Percentiles rank a stretch among this genome's conserved stretches.
Evolutionary conservation across 768 basidiomycete genomes (phyloP).

Genomic region (Tylopilus sp.): DNA sequence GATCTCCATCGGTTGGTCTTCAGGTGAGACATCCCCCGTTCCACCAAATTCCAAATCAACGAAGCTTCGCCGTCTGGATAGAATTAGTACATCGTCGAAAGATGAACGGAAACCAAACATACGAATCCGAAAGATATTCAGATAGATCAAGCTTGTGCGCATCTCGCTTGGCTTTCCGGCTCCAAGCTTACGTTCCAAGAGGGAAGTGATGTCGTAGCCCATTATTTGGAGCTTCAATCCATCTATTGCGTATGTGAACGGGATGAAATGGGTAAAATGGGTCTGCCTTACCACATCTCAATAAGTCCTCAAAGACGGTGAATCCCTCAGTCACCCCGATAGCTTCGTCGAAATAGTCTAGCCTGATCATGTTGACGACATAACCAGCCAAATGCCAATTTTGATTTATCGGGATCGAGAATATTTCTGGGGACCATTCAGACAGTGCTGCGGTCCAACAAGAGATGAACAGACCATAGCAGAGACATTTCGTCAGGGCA

Average conservation of each 20-base stretch:
- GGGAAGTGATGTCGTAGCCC: conserved; percentile 1
- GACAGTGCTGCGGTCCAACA: background rate
- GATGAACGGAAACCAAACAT: background rate
- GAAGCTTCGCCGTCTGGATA: background rate
- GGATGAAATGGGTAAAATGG: background rate
- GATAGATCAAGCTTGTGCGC: conserved; percentile 2
- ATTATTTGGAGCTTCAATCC: background rate
- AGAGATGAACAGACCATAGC: background rate
- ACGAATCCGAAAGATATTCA: background rate
- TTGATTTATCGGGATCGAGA: conserved; percentile 1
- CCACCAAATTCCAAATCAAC: background rate
- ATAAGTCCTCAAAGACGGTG: background rate
- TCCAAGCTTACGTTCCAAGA: conserved; percentile 2
- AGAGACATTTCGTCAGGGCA: conserved; percentile 1
- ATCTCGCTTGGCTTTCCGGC: background rate
- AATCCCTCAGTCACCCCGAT: conserved; percentile 20
- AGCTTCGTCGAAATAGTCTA: conserved; percentile 26
- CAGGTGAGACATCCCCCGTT: conserved; percentile 3
- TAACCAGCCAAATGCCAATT: conserved; percentile 9
- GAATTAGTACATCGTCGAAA: background rate
- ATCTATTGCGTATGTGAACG: background rate
- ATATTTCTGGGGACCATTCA: background rate
- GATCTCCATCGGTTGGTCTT: background rate
- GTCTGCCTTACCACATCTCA: conserved; percentile 1
- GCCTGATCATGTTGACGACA: conserved; percentile 23